Base-by-base conservation (phyloP, 257 asterid genomes). In the Striga asiatica region DNA sequence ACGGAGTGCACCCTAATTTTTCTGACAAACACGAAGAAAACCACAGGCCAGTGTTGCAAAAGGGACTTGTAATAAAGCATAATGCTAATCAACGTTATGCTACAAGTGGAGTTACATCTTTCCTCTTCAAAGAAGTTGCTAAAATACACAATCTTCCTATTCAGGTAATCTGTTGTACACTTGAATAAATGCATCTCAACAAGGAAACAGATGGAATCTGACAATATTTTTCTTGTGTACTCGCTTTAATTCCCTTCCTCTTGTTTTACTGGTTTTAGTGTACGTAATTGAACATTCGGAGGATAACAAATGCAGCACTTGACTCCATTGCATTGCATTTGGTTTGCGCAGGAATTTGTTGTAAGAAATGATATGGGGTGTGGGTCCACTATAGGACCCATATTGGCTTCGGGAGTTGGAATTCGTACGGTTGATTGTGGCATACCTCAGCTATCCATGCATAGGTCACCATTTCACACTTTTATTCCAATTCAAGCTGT, bases 381-480 rank as follows among this genome's bases (percentile, higher is more conserved):
- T 68, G 97, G 99, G 73, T 92, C 97, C 42, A 88, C 99, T 28
- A 92, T 92, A 50, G 99, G 99, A 57, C 95, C 95, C 62, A 92
- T 88, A 67, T 86, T 88, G 62, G 97, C 99, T 69, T 79, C 99
- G 52, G 94, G 97, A 56, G 84, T 88, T 74, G 99, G 95, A 58
- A 88, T 88, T 52, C 93, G 97, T 64, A 88, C 97, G 11, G 95
- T 92, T 64, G 95, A 92, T 81, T 88, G 97, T 76, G 99, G 99
- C 74, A 92, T 92, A 53, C 79, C 99, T 57, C 99, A 92, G 79
- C 78, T 88, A 52, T 92, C 99, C 70, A 88, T 92, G 99, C 99
- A 92, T 80, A 88, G 99, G 95, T 82, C 55, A 62, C 60, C 50
- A 43, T 17, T 43, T 43, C 0, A 42, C 32, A 27, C 7, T 27